These are phyloP conservation scores for Linum tenue DNA, from an alignment of 345 rosid genomes.

Conservation along the genomic window DNA sequence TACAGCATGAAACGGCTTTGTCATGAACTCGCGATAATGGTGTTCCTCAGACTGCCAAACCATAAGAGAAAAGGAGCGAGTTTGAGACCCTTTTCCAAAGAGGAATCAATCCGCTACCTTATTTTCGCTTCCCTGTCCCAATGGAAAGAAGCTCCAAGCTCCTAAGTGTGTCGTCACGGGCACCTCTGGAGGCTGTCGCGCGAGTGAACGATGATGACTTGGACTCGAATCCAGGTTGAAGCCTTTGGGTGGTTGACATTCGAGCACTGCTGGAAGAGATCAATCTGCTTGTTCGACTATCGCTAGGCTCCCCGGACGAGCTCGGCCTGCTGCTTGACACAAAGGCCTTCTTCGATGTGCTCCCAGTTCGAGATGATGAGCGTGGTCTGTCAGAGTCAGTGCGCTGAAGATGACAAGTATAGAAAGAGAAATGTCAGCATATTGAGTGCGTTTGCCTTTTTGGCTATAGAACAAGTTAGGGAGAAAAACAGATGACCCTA, in stretches of 20 bases:
- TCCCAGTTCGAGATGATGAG: conserved; percentile 55
- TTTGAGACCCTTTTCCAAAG: too few relatives aligned
- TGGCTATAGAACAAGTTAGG: too few relatives aligned
- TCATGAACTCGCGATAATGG: not conserved
- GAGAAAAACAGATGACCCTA: too few relatives aligned
- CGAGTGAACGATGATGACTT: conserved; percentile 44
- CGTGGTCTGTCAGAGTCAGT: conserved; percentile 41
- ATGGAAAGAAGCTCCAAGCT: conserved; percentile 64
- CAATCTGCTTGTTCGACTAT: conserved; percentile 53
- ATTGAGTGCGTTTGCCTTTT: too few relatives aligned
- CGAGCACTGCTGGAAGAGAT: conserved; percentile 49
- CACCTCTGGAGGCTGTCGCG: conserved; percentile 34
- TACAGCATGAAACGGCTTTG: not conserved
- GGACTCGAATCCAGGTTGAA: conserved; percentile 52
- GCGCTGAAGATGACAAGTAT: conserved; percentile 24
- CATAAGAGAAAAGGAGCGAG: not conserved
- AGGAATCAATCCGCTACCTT: not conserved
- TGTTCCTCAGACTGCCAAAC: not conserved
- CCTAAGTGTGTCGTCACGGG: conserved; percentile 41
- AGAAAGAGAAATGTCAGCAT: not conserved
- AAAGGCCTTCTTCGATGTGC: conserved; percentile 60
- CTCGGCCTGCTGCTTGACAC: conserved; percentile 49
- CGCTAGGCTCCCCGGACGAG: conserved; percentile 71
- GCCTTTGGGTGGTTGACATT: conserved; percentile 47
- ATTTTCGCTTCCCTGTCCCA: conserved; percentile 32